These are phyloP conservation scores for Wickerhamiella hasegawae DNA, from an alignment of 805 yeast genomes.

Conservation along the genomic window DNA sequence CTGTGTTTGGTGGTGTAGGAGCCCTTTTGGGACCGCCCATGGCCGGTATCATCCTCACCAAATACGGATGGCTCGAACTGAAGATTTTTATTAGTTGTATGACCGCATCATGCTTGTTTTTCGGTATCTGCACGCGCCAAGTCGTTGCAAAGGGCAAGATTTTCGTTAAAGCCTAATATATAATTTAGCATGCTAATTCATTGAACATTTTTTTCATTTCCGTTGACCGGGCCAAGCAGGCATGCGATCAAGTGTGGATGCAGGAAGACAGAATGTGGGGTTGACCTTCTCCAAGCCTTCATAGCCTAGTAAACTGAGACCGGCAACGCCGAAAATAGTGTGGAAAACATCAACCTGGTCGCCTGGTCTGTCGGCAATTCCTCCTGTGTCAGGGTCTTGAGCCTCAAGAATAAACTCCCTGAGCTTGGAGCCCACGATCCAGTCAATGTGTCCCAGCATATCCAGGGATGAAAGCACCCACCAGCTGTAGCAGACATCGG, in stretches of 20 bases:
- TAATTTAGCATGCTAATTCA: too few species aligned
- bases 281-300: constrained; percentile 48
- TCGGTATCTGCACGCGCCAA: neutral
- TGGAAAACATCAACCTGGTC: constrained; percentile 89
- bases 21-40: constrained; percentile 19
- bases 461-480: constrained; percentile 79
- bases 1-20: constrained; percentile 39
- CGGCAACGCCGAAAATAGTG: constrained; percentile 81
- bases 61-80: constrained; percentile 13
- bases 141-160: neutral
- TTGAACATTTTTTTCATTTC: too few species aligned
- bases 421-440: constrained; percentile 59
- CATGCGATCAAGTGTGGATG: neutral
- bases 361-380: constrained; percentile 81
- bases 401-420: constrained; percentile 52
- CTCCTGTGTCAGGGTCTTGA: constrained; percentile 72
- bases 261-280: constrained; percentile 79
- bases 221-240: neutral
- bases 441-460: constrained; percentile 47
- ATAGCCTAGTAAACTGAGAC: constrained; percentile 58
- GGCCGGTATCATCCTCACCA: constrained; percentile 16
- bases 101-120: neutral
- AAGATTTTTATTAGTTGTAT: constrained; percentile 4
- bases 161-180: neutral
- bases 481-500: constrained; percentile 98